Percentiles rank a stretch among this genome's conserved stretches.
Conservation (phyloP, 2,329 filamentous ascomycete species). For the Botrytis fabae region DNA sequence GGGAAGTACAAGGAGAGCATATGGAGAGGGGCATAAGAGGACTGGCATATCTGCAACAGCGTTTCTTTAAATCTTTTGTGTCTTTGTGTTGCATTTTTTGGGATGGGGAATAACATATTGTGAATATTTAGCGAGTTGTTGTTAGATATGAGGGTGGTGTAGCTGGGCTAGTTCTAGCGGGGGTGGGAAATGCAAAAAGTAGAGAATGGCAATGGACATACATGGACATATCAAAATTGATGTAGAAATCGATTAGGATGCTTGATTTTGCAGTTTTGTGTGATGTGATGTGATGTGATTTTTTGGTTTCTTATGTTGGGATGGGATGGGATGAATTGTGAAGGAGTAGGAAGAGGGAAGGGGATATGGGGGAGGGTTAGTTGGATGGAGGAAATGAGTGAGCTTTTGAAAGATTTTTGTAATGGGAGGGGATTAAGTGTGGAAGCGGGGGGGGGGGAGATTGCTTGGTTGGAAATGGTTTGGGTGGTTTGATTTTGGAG, state of each 20-base stretch:
- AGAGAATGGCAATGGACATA: background rate
- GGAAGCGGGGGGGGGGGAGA: no score
- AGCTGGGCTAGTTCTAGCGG: background rate
- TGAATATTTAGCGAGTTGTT: background rate
- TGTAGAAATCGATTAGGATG: background rate
- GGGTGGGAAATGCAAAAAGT: no score
- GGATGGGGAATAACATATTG: background rate
- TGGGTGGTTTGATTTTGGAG: no score
- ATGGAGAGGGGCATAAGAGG: background rate
- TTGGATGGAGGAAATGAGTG: no score
- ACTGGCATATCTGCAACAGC: slow-evolving; percentile 11
- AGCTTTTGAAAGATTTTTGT: no score
- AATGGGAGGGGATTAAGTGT: no score
- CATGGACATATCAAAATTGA: background rate
- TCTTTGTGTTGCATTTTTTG: background rate
- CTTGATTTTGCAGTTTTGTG: background rate
- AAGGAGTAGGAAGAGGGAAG: no score
- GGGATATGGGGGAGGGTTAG: no score
- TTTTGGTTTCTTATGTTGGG: no score
- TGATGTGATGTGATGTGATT: background rate
- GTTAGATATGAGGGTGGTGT: background rate
- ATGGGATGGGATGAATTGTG: no score
- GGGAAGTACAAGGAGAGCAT: background rate
- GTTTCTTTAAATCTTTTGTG: background rate
- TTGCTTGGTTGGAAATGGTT: no score